phyloP scores from a whole-genome alignment of 139 green algal species.

The Chlamydomonas eustigma region DNA sequence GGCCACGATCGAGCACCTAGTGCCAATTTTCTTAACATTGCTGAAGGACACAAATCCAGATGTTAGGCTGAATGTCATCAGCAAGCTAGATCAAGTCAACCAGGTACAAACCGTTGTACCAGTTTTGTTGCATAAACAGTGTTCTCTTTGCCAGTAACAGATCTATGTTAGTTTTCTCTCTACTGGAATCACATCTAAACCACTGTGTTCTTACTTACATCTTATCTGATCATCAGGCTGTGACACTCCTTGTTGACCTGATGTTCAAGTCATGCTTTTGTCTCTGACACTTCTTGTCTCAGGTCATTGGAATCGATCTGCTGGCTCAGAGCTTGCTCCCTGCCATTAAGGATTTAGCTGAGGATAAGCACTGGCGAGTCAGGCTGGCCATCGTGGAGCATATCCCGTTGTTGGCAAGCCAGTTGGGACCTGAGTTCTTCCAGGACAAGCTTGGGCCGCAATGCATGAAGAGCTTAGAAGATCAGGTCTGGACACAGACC shows the following conservation, averaged over 20 bases:
- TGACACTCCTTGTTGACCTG: no score
- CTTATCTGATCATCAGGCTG: no score
- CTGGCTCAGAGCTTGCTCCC: constrained; percentile 91
- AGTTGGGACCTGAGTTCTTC: constrained; percentile 83
- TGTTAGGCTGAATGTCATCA: constrained; percentile 97
- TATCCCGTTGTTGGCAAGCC: constrained; percentile 91
- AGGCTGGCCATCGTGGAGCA: constrained; percentile 97
- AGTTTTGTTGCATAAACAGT: no score
- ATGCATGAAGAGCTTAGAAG: constrained; percentile 93
- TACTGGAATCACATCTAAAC: no score
- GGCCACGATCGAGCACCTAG: constrained; percentile 86
- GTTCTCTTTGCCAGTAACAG: no score
- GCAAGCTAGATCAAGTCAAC: constrained; percentile 92
- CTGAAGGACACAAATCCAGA: constrained; percentile 95
- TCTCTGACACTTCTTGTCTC: no score
- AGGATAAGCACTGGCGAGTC: constrained; percentile 98
- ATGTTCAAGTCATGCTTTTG: no score
- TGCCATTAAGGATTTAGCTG: constrained; percentile 93
- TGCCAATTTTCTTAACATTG: constrained; percentile 92
- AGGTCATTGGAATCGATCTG: constrained; percentile 93
- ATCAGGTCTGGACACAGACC: constrained; percentile 56
- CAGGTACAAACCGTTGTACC: constrained; percentile 31
- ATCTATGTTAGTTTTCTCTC: no score
- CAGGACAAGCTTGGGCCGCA: constrained; percentile 88
- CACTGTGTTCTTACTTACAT: no score